phyloP scores from a whole-genome alignment of 768 basidiomycete species.

The Kwoniella shandongensis region DNA sequence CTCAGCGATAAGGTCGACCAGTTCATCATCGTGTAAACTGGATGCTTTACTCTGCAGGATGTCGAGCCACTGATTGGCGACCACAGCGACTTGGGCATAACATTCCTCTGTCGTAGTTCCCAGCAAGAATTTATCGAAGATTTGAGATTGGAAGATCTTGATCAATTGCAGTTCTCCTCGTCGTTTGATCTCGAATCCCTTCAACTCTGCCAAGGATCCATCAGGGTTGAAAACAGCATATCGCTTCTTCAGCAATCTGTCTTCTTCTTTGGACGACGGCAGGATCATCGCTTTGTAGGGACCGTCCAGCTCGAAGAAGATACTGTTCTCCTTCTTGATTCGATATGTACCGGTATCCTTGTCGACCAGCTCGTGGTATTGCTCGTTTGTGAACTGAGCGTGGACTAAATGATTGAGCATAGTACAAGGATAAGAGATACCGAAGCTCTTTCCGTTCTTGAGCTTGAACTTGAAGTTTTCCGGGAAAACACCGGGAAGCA shows the following conservation, averaged over 20 bases:
- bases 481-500: conserved; percentile 96
- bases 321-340: conserved; percentile 92
- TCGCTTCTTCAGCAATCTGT: conserved; percentile 95
- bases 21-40: conserved; percentile 82
- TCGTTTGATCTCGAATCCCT: conserved; percentile 98
- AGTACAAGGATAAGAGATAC: conserved; percentile 94
- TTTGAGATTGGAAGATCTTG: conserved; percentile 98
- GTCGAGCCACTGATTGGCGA: conserved; percentile 97
- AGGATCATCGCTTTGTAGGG: conserved; percentile 99
- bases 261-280: conserved; percentile 98
- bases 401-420: conserved; percentile 99
- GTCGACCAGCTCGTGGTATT: conserved; percentile 86
- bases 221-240: conserved; percentile 99
- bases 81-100: conserved; percentile 86
- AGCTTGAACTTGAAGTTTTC: conserved; percentile 97
- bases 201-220: conserved; percentile 93
- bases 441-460: conserved; percentile 77
- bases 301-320: conserved; percentile 98
- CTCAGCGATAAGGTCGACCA: conserved; percentile 97
- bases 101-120: conserved; percentile 93
- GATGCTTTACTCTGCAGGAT: conserved; percentile 84
- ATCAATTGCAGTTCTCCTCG: conserved; percentile 96
- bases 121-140: conserved; percentile 95
- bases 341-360: conserved; percentile 78
- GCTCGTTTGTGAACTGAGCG: conserved; percentile 92